Evolutionary conservation across 306 rosid species (phyloP), one percentile per base, ranked within the genome.

Genomic region (Gynostemma pentaphyllum): DNA sequence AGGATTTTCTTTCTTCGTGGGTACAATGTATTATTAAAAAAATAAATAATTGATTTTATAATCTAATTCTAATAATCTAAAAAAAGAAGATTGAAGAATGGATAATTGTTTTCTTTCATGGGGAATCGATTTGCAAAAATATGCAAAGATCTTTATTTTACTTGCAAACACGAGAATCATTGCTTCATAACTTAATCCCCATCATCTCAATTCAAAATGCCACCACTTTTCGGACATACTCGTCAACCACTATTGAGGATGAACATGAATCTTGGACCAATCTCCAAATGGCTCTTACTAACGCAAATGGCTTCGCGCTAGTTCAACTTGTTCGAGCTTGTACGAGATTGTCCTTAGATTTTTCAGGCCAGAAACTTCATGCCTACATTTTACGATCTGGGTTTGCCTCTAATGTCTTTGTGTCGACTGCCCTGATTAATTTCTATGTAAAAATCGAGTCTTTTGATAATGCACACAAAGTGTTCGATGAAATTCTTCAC

Each of bases 401-500:
- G 54, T 51, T 74, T 76, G 48, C 40, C 65, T 76, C 83, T 9
- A 14, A 72, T 62, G 71, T 64, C 46, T 64, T 66, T 62, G 71
- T 85, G 48, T 72, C 79, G 26, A 56, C 83, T 6, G 66, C 90
- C 32, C 69, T 88, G 7, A 13, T 81, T 24, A 80, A 65, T 4
- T 72, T 81, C 8, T 83, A 85, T 13, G 66, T 57, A 0, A 48
- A 16, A 49, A 57, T 24, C 64, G 68, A 52, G 13, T 78, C 70
- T 12, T 61, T 80, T 0, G 64, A 7, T 32, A 61, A 72, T 39
- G 92, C 87, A 5, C 74, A 63, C 42, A 50, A n/a, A 26, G 9
- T 78, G 87, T 79, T 87, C 24, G 89, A 5, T 72, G 85, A 85
- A 70, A 82, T 39, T 16, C 77, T 89, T 73, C 72, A 75, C 14